Base-by-base conservation (phyloP, 441 rosid genomes). In the Pelargonium fulgidum region DNA sequence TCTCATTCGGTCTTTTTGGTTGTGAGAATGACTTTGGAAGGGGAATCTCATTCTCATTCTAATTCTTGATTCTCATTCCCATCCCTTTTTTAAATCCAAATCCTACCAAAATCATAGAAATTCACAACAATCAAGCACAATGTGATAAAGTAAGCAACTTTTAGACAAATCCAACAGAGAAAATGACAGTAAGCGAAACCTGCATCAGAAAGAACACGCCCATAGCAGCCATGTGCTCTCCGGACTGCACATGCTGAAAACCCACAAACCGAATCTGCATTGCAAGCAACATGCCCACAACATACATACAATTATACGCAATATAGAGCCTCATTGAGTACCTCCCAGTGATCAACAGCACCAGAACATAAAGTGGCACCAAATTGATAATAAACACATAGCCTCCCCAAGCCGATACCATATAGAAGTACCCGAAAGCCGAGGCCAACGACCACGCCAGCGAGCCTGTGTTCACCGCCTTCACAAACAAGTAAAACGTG, bases 391-490 rank as follows among this genome's bases (percentile, higher is more conserved):
- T 94, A 75, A 94, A 94, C 64, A 94, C 96, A 80, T 94, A 91
- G 3, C 97, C 99, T 66, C 97, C 97, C 97, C 99, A 94, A 3
- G 98, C 97, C 0, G 99, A 94, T 68, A 94, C 99, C 99, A 94
- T 94, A 68, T 92, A 94, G 62, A 94, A 94, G 77, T 94, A 94
- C 54, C 96, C 96, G 68, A 91, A 92, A 8, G 99, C 99, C 5
- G 99, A 87, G 64, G 82, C 93, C 80, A 94, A 69, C 12, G 89
- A 81, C 99, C 99, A 94, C 12, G 97, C 83, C 66, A 92, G 78
- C 0, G 94, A 94, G 0, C 99, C 99, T 22, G 96, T 90, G 44
- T 91, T 94, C 10, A 94, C 97, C 0, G 97, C 96, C 78, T 91
- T 94, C n/a, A 90, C 90, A 72, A 94, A 94, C 72, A 94, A 80